Conservation (phyloP, 441 rosid genomes). For the Mallotus repandus region DNA sequence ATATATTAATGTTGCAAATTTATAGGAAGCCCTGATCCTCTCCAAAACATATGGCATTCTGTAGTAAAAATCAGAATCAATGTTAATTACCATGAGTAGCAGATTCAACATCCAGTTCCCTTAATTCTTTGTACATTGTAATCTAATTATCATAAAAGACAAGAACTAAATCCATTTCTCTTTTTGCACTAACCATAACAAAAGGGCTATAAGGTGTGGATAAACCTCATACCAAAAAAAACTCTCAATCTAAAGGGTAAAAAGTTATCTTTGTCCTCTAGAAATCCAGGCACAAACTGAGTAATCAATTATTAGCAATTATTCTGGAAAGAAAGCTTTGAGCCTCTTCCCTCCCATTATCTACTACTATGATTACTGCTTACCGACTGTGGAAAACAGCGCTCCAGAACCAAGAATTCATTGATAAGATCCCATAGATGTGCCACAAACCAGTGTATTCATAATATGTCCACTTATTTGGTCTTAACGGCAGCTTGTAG, state of each 20-base stretch:
- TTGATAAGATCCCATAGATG: constrained; percentile 60
- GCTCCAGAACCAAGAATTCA: constrained; percentile 96
- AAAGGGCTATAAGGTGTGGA: background rate
- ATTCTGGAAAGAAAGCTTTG: background rate
- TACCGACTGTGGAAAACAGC: constrained; percentile 83
- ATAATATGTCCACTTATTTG: constrained; percentile 61
- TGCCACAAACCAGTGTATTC: constrained; percentile 82
- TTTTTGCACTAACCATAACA: background rate
- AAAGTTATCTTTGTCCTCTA: background rate
- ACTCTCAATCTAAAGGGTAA: background rate
- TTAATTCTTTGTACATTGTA: background rate
- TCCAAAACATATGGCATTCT: background rate
- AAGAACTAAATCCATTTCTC: background rate
- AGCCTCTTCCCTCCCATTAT: constrained; percentile 7
- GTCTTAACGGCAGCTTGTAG: constrained; percentile 64
- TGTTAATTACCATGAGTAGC: background rate
- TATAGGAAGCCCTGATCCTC: background rate
- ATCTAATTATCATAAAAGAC: constrained; percentile 2
- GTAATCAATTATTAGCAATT: background rate
- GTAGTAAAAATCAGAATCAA: background rate
- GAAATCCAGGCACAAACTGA: background rate
- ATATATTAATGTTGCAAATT: background rate
- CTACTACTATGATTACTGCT: constrained; percentile 13
- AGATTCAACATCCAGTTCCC: background rate
- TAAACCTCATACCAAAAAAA: constrained; percentile 1